phyloP scores from a whole-genome alignment of 345 rosid species.

The Dovyalis caffra region DNA sequence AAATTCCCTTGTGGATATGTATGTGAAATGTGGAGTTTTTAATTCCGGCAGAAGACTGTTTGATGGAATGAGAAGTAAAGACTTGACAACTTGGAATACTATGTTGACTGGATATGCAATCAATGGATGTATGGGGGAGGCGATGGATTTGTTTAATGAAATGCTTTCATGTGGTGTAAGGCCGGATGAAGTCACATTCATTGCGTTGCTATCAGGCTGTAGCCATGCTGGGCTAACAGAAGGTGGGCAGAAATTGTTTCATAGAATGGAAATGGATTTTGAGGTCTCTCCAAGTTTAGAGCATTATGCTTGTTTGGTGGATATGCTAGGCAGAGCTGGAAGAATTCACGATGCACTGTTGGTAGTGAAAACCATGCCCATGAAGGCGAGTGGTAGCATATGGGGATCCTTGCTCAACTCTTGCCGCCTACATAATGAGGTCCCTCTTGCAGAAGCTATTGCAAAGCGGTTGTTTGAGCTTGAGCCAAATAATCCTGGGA shows the following conservation, averaged over 20 bases:
- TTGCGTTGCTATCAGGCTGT: constrained; percentile 56
- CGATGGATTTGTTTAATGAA: constrained; percentile 31
- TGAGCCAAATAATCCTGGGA: constrained; percentile 57
- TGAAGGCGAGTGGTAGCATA: constrained; percentile 48
- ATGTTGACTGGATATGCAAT: constrained; percentile 51
- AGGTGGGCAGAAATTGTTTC: constrained; percentile 42
- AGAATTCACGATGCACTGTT: constrained; percentile 43
- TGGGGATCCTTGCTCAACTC: constrained; percentile 65
- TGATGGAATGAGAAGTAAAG: constrained; percentile 12
- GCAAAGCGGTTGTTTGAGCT: constrained; percentile 46
- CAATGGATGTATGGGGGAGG: constrained; percentile 41
- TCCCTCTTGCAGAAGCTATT: constrained; percentile 31
- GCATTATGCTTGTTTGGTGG: constrained; percentile 61
- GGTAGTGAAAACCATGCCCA: constrained; percentile 47
- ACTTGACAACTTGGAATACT: constrained; percentile 48
- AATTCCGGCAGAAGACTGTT: constrained; percentile 7
- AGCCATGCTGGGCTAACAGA: constrained; percentile 52
- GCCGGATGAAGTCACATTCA: constrained; percentile 51
- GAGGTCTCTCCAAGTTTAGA: constrained; percentile 40
- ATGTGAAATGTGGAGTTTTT: constrained; percentile 18
- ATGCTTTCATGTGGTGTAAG: constrained; percentile 38
- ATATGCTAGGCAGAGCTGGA: constrained; percentile 60
- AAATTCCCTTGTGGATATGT: constrained; percentile 23
- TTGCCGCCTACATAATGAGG: constrained; percentile 36
- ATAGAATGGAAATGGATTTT: constrained; percentile 39